Conservation (phyloP, 2,329 filamentous ascomycete species). For the Cyclaneusma minus region DNA sequence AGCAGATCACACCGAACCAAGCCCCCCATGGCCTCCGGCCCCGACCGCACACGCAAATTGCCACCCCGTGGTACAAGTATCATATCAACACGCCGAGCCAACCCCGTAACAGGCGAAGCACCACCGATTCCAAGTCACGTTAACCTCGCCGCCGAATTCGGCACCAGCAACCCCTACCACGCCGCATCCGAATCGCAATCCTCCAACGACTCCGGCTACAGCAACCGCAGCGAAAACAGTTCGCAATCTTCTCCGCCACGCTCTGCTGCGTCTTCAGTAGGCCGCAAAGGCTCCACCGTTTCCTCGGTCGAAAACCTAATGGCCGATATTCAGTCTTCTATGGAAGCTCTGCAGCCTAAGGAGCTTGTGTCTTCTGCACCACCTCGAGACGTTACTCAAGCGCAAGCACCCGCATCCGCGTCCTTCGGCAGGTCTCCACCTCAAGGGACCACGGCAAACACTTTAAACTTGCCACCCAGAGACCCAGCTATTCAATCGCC, state of each 20-base stretch:
- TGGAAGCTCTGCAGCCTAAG: conserved; percentile 23
- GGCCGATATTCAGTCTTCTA: conserved; percentile 37
- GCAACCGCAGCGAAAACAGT: conserved; percentile 42
- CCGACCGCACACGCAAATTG: conserved; percentile 13
- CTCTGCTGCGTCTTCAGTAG: conserved; percentile 19
- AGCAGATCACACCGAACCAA: conserved; percentile 1
- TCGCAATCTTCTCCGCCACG: conserved; percentile 43
- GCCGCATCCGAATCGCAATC: conserved; percentile 47
- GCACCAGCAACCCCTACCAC: conserved; percentile 47
- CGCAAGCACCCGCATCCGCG: conserved; percentile 3
- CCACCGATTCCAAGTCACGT: conserved; percentile 19
- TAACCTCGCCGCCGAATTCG: conserved; percentile 44
- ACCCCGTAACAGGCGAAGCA: conserved; percentile 9
- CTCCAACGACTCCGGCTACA: conserved; percentile 46
- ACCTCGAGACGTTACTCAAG: conserved; percentile 10
- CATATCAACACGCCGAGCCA: conserved; percentile 10
- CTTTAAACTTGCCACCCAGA: conserved; percentile 1
- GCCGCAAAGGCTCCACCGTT: conserved; percentile 21
- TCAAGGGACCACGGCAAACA: too few relatives aligned
- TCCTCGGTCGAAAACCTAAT: conserved; percentile 34
- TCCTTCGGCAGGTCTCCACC: too few relatives aligned
- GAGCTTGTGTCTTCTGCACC: conserved; percentile 16
- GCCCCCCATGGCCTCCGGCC: conserved; percentile 12
- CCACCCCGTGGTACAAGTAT: conserved; percentile 17
- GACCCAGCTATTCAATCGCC: too few relatives aligned